Conservation (phyloP, 257 asterid genomes). For the Solanum ahanhuiri region DNA sequence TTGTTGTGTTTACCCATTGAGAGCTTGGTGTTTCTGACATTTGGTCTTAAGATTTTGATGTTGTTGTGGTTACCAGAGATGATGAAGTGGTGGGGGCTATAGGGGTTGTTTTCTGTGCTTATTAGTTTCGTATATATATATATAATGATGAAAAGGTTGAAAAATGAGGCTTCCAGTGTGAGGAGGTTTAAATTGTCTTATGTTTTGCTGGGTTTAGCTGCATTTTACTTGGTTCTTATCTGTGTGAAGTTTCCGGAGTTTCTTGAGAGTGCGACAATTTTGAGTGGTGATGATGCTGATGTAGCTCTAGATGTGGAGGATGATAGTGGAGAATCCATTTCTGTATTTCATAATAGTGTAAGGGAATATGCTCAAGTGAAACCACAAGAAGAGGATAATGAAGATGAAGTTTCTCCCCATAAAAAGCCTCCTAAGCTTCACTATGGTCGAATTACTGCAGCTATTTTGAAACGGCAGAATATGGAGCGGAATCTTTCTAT, state of each 20-base stretch:
- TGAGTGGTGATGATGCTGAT: constrained; percentile 25
- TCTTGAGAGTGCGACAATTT: constrained; percentile 47
- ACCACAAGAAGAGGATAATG: constrained; percentile 20
- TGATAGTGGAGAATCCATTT: constrained; percentile 21
- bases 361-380: constrained; percentile 22
- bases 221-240: constrained; percentile 57
- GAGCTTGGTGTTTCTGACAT: background rate
- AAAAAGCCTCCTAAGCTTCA: constrained; percentile 32
- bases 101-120: background rate
- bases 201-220: constrained; percentile 52
- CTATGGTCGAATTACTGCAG: constrained; percentile 73
- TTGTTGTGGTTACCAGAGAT: background rate
- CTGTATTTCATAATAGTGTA: constrained; percentile 29
- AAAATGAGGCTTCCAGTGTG: constrained; percentile 46
- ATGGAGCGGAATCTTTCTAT: constrained; percentile 37
- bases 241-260: constrained; percentile 59
- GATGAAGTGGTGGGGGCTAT: background rate
- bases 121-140: background rate
- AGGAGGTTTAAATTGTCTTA: constrained; percentile 65
- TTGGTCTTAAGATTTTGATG: background rate
- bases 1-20: background rate
- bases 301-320: constrained; percentile 29
- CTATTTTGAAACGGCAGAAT: constrained; percentile 36
- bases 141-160: constrained; percentile 59
- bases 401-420: background rate